Evolutionary conservation across 1,284 basidiomycete genomes (phyloP), one percentile per base, ranked within the genome.

Genomic region (Ceratobasidium sp.): DNA sequence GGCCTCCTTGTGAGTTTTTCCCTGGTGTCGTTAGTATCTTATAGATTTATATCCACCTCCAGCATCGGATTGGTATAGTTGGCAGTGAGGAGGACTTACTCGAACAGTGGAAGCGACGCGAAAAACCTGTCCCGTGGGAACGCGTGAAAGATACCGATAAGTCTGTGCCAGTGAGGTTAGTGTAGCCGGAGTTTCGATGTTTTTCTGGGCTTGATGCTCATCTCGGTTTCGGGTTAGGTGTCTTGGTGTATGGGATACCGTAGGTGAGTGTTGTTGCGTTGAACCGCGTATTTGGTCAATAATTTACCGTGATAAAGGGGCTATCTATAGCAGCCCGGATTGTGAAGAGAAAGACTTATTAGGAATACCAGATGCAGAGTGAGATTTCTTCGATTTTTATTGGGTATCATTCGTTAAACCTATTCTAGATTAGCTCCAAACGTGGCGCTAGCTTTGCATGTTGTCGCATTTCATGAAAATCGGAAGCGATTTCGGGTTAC

Each of bases 391-490:
- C 15, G 15, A n/a, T 31, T n/a, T 54, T 33, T 17, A 31, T 3
- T 51, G 17, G 29, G 33, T 9, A 15, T 50, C 41, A 22, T 22
- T 59, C n/a, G 22, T n/a, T 31, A 27, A 22, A 44, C 6, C 29
- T n/a, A 24, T 48, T n/a, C 19, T 41, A 74, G 74, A 27, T 73
- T 76, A 51, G 44, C 66, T n/a, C 54, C 74, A 27, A 73, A 74
- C 27, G 60, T 76, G 11, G 24, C 69, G 29, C 22, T 62, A 5
- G 73, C 75, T 15, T 51, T 75, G 1, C 75, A 76, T 47, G 75
- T 64, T n/a, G 36, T 75, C 15, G 51, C 75, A 2, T 59, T 74
- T 22, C 56, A 76, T 22, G 75, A 76, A 50, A 64, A 76, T 51
- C 53, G 75, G 22, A 67, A 19, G 41, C 72, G 54, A 24, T 74